phyloP scores from a whole-genome alignment of 1,284 basidiomycete genomes.

The Leccinum fallax region DNA sequence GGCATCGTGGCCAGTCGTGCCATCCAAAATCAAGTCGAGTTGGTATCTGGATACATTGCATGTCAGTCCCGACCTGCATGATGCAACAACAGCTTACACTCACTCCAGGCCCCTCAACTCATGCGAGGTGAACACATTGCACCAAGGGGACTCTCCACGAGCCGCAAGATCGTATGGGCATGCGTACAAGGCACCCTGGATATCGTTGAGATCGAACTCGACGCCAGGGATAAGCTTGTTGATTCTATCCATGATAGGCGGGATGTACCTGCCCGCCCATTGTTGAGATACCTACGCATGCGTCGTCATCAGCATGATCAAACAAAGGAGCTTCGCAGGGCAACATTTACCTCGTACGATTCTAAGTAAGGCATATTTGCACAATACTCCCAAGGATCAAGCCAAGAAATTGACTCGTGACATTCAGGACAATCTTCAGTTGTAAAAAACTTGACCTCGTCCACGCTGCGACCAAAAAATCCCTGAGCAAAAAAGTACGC shows the following conservation, averaged over 20 bases:
- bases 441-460: constrained; percentile 15
- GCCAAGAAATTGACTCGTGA: constrained; percentile 40
- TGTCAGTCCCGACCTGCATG: neutral
- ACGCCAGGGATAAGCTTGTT: constrained; percentile 39
- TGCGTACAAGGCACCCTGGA: constrained; percentile 49
- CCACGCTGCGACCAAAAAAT: constrained; percentile 10
- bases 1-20: constrained; percentile 44
- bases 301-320: neutral
- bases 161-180: constrained; percentile 50
- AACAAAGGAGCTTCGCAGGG: neutral
- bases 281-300: constrained; percentile 28
- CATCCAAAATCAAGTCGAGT: constrained; percentile 45
- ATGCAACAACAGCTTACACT: constrained; percentile 9
- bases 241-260: constrained; percentile 42
- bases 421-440: neutral
- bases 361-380: neutral
- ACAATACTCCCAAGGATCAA: constrained; percentile 16
- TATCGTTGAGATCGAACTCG: constrained; percentile 33
- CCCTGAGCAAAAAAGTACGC: constrained; percentile 21
- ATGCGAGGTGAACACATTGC: constrained; percentile 39
- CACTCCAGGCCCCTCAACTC: constrained; percentile 46
- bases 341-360: neutral
- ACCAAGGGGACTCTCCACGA: constrained; percentile 43
- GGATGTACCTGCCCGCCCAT: constrained; percentile 45
- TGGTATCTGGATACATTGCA: constrained; percentile 34